A percentile compares a stretch with the other conserved stretches of the same genome.
phyloP scores from a whole-genome alignment of 345 rosid species.

The Boechera retrofracta region DNA sequence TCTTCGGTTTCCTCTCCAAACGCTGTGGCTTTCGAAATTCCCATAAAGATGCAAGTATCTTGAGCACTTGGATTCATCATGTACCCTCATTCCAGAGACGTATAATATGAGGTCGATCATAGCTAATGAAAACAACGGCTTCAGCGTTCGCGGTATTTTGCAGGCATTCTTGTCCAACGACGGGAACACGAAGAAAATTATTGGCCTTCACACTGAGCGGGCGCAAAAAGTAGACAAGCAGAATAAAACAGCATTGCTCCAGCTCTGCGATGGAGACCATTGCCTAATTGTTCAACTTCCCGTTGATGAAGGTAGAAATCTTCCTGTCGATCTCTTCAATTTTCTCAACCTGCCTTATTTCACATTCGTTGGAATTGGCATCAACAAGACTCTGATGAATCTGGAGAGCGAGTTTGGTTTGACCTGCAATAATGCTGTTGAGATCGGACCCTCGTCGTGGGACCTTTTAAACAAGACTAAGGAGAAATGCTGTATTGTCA shows the following conservation, averaged over 20 bases:
- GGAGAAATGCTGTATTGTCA: no score
- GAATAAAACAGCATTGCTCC: neutral
- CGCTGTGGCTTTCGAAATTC: neutral
- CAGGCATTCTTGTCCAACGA: no score
- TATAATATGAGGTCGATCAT: no score
- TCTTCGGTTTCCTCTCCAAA: neutral
- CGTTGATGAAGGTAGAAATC: neutral
- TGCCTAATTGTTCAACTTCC: neutral
- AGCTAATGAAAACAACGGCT: no score
- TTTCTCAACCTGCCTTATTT: neutral
- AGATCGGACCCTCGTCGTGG: neutral
- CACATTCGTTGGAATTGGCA: neutral
- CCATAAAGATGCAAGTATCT: no score
- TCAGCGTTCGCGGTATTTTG: no score
- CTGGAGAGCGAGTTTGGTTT: neutral
- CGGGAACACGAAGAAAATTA: no score
- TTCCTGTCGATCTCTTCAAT: neutral
- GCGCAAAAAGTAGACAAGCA: no score
- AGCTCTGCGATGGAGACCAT: neutral
- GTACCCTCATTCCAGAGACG: no score
- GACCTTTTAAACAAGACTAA: neutral
- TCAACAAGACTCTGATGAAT: neutral
- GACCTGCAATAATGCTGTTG: neutral
- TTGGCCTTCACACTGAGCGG: no score
- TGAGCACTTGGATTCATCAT: no score